Percentiles rank a stretch among this genome's conserved stretches.
Evolutionary conservation across 495 filamentous ascomycete genomes (phyloP).

Genomic region (Penicilliopsis zonata): DNA sequence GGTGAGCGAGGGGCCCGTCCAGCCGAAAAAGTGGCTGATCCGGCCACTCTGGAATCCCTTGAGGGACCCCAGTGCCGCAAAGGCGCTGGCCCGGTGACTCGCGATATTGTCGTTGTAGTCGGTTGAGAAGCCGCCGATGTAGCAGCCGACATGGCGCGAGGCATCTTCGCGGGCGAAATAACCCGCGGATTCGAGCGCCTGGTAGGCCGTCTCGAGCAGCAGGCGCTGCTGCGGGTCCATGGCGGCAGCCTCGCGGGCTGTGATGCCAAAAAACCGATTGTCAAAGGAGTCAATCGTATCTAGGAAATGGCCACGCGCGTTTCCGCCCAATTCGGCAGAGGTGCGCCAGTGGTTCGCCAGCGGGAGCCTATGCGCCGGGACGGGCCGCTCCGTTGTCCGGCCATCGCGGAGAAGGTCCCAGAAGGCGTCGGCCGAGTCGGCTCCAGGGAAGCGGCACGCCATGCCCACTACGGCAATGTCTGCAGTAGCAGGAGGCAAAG

Average conservation of each 20-base stretch:
- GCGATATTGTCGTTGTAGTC: constrained; percentile 32
- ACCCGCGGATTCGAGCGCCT: constrained; percentile 35
- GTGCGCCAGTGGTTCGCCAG: constrained; percentile 23
- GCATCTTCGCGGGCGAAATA: constrained; percentile 15
- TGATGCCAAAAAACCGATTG: constrained; percentile 39
- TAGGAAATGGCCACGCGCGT: constrained; percentile 38
- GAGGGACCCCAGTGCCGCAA: constrained; percentile 22
- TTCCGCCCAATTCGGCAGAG: constrained; percentile 14
- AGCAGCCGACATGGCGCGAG: constrained; percentile 18
- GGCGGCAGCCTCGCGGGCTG: constrained; percentile 28
- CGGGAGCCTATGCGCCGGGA: constrained; percentile 23
- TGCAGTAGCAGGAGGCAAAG: constrained; percentile 10
- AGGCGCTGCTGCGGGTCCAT: constrained; percentile 43
- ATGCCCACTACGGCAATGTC: constrained; percentile 43
- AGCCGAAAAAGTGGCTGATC: constrained; percentile 33
- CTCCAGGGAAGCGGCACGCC: constrained; percentile 36
- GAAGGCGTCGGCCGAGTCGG: constrained; percentile 33
- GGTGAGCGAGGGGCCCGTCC: constrained; percentile 33
- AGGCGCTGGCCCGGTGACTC: constrained; percentile 21
- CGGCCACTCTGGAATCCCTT: constrained; percentile 24
- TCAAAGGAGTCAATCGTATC: constrained; percentile 35
- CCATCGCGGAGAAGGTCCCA: constrained; percentile 27
- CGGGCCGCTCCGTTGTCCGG: constrained; percentile 27
- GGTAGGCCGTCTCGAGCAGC: constrained; percentile 35
- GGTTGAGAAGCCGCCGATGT: constrained; percentile 16